These are phyloP conservation scores for Inga oerstediana DNA, from an alignment of 306 rosid species.

Conservation along the genomic window DNA sequence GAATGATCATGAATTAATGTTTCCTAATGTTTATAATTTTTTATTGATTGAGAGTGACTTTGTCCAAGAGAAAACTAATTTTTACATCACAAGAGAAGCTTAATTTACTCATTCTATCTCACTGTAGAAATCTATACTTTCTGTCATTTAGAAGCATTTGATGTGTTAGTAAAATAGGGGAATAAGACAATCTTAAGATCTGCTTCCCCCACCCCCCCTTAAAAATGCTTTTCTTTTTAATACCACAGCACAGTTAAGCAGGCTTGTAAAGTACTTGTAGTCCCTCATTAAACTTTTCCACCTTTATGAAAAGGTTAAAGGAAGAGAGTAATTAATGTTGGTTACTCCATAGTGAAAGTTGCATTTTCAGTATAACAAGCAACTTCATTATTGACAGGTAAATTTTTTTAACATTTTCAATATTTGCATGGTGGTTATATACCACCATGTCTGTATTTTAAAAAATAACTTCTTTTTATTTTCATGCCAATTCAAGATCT, in stretches of 20 bases:
- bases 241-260: neutral
- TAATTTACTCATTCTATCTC: neutral
- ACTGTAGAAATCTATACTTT: neutral
- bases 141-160: neutral
- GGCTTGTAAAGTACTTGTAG: neutral
- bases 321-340: neutral
- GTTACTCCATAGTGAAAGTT: neutral
- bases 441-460: conserved; percentile 8
- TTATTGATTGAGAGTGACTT: neutral
- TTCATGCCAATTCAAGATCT: conserved; percentile 26
- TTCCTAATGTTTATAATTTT: neutral
- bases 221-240: neutral
- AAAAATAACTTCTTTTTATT: neutral
- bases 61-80: neutral
- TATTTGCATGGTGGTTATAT: neutral
- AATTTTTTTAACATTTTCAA: neutral
- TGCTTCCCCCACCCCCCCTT: neutral
- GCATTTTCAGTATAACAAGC: neutral
- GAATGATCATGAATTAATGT: neutral
- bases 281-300: neutral
- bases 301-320: neutral
- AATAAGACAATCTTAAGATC: neutral
- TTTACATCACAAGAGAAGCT: neutral
- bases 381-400: neutral
- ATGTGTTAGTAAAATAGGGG: neutral